Conservation (phyloP, 352 stramenopile species). For the Globisporangium viniferum region DNA sequence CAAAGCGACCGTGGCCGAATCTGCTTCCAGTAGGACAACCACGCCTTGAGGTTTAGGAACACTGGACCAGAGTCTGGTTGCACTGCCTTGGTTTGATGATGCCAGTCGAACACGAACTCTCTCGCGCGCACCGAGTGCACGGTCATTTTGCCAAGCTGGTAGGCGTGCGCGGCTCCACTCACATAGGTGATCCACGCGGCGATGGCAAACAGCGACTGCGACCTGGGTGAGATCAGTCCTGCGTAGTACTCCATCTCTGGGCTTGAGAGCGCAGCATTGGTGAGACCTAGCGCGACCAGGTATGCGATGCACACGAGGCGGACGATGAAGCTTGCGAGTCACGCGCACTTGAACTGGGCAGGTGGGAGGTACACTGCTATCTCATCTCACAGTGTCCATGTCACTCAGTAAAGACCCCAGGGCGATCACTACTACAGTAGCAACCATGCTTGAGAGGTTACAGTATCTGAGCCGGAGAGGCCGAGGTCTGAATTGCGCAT, state of each 20-base stretch:
- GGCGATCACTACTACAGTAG: no score
- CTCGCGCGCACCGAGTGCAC: not conserved
- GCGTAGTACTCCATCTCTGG: slow-evolving; percentile 15
- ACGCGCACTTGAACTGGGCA: not conserved
- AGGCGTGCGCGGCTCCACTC: not conserved
- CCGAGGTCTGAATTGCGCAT: no score
- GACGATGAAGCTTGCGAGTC: not conserved
- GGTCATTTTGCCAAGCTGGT: slow-evolving; percentile 1
- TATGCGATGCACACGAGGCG: slow-evolving; percentile 3
- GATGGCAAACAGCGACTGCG: not conserved
- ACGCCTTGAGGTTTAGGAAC: not conserved
- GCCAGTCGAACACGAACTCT: not conserved
- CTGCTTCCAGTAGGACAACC: not conserved
- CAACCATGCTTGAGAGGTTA: no score
- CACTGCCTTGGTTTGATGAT: not conserved
- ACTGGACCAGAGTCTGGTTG: not conserved
- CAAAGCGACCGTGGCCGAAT: not conserved
- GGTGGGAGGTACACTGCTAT: slow-evolving; percentile 2
- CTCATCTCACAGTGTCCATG: not conserved
- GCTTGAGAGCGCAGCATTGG: not conserved
- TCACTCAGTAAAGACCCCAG: no score
- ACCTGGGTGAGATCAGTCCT: not conserved
- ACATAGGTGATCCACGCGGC: not conserved
- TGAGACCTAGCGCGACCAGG: not conserved
- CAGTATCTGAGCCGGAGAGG: no score